Base-by-base conservation (phyloP, 495 filamentous ascomycete species). In the Trichoderma asperelloides region DNA sequence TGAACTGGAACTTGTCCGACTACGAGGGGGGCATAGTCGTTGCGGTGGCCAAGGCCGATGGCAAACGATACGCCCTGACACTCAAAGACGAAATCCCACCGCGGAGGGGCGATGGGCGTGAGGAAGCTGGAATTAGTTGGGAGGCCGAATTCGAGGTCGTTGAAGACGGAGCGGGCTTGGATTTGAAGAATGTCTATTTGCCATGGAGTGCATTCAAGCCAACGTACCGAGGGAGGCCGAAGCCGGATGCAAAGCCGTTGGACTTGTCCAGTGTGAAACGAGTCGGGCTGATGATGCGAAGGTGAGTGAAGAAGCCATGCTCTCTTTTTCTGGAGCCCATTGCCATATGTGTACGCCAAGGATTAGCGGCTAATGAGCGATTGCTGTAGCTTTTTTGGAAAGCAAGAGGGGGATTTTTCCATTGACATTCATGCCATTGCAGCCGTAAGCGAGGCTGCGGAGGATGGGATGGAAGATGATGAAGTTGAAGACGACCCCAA, bases 261-360 rank as follows among this genome's bases (percentile, higher is more conserved):
- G 80, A 91, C 71, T 69, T 79, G 65, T 78, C 74, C 64, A 72
- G 78, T 66, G 78, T 94, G n/a, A 88, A 82, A 73, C 80, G 87
- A 65, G 74, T 95, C 13, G 85, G 86, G 45, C 77, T 94, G 30
- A 91, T 93, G 90, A 87, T 89, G 77, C 76, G 91, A 71, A 93
- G 91, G 90, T 91, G 76, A 64, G 80, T 76, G 15, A 2, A 40
- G 25, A 3, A 51, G 28, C 8, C 18, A 68, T 15, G 62, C 51
- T 49, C 18, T 45, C 55, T 64, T 55, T 65, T 33, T 4, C n/a
- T 16, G 4, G 9, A 27, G 1, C 18, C 40, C 2, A 25, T 49
- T 60, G 33, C 45, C 67, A 41, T 62, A 43, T 63, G 16, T 7
- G 33, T 7, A 8, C 9, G 33, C 5, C 2, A 7, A 16, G 63